Conservation (phyloP, 2,329 filamentous ascomycete genomes). For the Pestalotiopsis fici region DNA sequence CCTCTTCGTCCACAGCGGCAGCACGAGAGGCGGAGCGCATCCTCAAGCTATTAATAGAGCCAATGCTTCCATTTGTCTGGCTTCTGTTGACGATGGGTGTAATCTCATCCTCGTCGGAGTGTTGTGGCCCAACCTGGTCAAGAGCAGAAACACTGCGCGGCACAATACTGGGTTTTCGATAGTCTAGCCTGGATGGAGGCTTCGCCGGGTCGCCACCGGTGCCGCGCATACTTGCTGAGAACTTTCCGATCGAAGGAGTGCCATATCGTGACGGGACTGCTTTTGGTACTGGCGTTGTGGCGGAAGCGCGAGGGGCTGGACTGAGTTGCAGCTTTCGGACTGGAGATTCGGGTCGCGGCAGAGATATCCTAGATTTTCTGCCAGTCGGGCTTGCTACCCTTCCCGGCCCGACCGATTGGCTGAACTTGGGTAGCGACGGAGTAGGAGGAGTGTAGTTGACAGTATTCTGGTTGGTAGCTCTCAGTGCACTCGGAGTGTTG, state of each 20-base stretch:
- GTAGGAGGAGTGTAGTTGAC: constrained; percentile 65
- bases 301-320: constrained; percentile 57
- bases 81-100: constrained; percentile 54
- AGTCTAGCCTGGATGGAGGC: constrained; percentile 43
- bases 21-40: constrained; percentile 56
- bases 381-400: constrained; percentile 71
- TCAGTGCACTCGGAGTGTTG: constrained; percentile 66
- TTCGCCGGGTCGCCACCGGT: constrained; percentile 64
- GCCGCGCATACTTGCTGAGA: constrained; percentile 65
- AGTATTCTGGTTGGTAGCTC: constrained; percentile 56
- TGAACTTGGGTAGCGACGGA: constrained; percentile 75
- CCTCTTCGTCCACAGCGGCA: constrained; percentile 60
- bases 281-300: constrained; percentile 53
- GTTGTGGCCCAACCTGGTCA: constrained; percentile 38
- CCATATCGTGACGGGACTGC: constrained; percentile 57
- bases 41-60: constrained; percentile 56
- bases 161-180: constrained; percentile 50
- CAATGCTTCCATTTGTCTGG: constrained; percentile 54
- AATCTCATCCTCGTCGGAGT: constrained; percentile 58
- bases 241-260: constrained; percentile 62
- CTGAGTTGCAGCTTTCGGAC: constrained; percentile 68
- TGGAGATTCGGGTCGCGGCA: constrained; percentile 88
- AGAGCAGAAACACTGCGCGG: constrained; percentile 63
- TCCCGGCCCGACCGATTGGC: constrained; percentile 80
- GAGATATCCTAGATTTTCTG: constrained; percentile 72